Base-by-base conservation (phyloP, 2,329 filamentous ascomycete species). In the Exophiala bonariae region DNA sequence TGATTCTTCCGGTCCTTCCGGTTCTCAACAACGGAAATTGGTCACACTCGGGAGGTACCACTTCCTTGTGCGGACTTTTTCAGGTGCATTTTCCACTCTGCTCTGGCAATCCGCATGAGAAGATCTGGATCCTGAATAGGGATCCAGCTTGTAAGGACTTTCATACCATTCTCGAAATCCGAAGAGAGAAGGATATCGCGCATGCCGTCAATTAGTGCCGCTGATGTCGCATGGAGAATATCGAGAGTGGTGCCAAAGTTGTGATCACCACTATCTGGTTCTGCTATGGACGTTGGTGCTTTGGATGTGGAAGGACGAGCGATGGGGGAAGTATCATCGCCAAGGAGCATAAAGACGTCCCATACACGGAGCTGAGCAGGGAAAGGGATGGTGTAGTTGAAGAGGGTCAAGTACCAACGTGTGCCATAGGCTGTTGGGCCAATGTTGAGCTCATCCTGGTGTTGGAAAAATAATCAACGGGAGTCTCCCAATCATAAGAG, bases 141-240 rank as follows among this genome's bases (percentile, higher is more conserved):
- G 35, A 97, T 86, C 83, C 89, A 96, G 47, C 87, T 90, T 22
- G 93, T 97, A 54, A 99, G 75, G 6, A 91, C 87, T 72, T 96
- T 97, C 93, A 99, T 99, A 37, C 87, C 87, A 62, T 95, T 95
- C 66, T 99, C 93, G 67, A 97, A 99, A 65, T 99, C 93, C 11
- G 88, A 89, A 61, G 95, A 90, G 4, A 96, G 75, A 23, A 99
- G 76, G 41, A 95, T 89, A 53, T 96, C 89, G 30, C 89, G 79
- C 57, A 93, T 87, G 14, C 89, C 91, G 65, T 96, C 89, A 38
- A 97, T 91, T 20, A 99, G 77, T 2, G 93, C 92, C 3, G 91
- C 87, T 52, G 87, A 87, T 4, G 90, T 87, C 9, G 93, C 92
- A 67, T 99, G 93, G 41, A 99, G 74, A 28, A 97, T 79, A 61